These are phyloP conservation scores for Scleromitrula shiraiana DNA, from an alignment of 2,329 filamentous ascomycete species.

Conservation along the genomic window DNA sequence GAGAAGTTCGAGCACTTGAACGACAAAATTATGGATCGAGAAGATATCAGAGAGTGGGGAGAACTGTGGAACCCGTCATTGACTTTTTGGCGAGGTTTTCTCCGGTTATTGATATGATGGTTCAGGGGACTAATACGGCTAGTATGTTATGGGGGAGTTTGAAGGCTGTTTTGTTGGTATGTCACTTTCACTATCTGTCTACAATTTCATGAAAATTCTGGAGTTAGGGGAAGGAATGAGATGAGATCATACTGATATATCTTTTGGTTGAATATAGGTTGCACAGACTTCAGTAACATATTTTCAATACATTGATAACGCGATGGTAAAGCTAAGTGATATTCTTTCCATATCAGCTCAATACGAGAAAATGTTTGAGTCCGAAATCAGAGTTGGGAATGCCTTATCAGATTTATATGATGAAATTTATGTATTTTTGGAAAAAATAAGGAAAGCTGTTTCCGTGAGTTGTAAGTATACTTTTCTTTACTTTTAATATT, in stretches of 20 bases:
- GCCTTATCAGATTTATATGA: conserved; percentile 2
- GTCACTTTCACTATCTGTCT: too few species aligned
- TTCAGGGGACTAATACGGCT: conserved; percentile 2
- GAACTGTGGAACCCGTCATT: conserved; percentile 5
- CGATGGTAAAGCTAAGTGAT: conserved; percentile 5
- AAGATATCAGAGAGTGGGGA: conserved; percentile 4
- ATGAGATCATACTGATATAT: too few species aligned
- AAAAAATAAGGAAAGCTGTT: conserved; percentile 1
- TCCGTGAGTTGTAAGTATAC: not conserved
- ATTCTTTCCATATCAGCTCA: conserved; percentile 1
- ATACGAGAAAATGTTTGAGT: conserved; percentile 7
- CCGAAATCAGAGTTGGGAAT: not conserved
- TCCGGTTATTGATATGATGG: conserved; percentile 7
- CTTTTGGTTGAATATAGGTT: too few species aligned
- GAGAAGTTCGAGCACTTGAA: conserved; percentile 7
- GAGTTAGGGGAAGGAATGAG: too few species aligned
- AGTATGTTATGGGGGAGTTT: conserved; percentile 7
- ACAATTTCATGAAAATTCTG: too few species aligned
- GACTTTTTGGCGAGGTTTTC: conserved; percentile 5
- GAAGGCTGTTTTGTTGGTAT: conserved; percentile 5
- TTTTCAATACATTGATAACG: conserved; percentile 4
- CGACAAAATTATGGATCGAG: conserved; percentile 4
- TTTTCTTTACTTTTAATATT: not conserved
- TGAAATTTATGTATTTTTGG: conserved; percentile 4
- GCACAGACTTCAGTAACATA: conserved; percentile 7